These are phyloP conservation scores for Drechslerella stenobrocha DNA, from an alignment of 2,329 filamentous ascomycete genomes.

Conservation along the genomic window DNA sequence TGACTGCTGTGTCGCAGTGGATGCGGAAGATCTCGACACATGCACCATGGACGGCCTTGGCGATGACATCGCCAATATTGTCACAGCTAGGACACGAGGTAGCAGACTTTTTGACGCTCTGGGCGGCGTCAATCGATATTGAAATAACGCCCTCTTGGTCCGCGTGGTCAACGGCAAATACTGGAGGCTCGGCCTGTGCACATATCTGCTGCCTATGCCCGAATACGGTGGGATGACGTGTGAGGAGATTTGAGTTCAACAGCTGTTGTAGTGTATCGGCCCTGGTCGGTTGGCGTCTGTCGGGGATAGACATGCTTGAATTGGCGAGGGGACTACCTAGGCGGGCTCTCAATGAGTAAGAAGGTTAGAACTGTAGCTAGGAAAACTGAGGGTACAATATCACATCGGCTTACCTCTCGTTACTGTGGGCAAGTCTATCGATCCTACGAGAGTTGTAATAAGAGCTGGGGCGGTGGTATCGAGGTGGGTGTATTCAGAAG, in stretches of 20 bases:
- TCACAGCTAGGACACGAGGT: slow-evolving; percentile 27
- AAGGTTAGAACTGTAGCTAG: too few relatives aligned
- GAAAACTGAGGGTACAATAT: too few relatives aligned
- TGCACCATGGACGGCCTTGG: slow-evolving; percentile 25
- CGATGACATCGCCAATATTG: slow-evolving; percentile 17
- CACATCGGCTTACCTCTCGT: too few relatives aligned
- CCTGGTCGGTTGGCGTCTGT: neutral
- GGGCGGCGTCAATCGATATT: slow-evolving; percentile 16
- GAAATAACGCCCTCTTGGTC: slow-evolving; percentile 17
- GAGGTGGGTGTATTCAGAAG: too few relatives aligned
- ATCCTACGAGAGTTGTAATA: too few relatives aligned
- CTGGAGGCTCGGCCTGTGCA: slow-evolving; percentile 4
- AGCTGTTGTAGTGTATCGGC: slow-evolving; percentile 1
- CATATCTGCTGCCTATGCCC: slow-evolving; percentile 25
- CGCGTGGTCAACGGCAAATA: slow-evolving; percentile 10
- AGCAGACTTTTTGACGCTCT: slow-evolving; percentile 4
- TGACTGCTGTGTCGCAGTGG: slow-evolving; percentile 6
- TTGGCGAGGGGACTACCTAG: too few relatives aligned
- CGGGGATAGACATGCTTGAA: neutral
- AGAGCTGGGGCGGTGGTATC: too few relatives aligned
- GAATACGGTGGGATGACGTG: neutral
- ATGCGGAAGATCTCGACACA: slow-evolving; percentile 38
- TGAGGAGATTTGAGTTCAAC: slow-evolving; percentile 1
- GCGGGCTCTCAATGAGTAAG: too few relatives aligned
- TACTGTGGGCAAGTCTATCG: too few relatives aligned